Evolutionary conservation across 768 basidiomycete species (phyloP).

Genomic region (Sporobolomyces pararoseus): DNA sequence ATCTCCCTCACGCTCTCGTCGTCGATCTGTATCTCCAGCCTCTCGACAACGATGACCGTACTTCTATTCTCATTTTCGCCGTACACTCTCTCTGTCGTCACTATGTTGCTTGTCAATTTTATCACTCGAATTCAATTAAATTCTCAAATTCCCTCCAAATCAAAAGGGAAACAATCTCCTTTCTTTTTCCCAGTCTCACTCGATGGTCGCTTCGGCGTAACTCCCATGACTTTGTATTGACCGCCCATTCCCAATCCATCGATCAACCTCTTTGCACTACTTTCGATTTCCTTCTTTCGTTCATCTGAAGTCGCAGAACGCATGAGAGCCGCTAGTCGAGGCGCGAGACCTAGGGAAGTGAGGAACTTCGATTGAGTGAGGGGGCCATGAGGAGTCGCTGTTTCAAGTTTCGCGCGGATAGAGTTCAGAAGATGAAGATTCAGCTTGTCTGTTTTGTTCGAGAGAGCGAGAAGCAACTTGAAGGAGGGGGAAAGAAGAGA

Average conservation of each 20-base stretch:
- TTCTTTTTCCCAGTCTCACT: slow-evolving; percentile 11
- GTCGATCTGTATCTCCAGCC: background rate
- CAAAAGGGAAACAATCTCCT: slow-evolving; percentile 35
- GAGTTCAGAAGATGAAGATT: background rate
- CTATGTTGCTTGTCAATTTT: background rate
- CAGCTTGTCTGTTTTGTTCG: background rate
- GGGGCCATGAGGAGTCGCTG: slow-evolving; percentile 62
- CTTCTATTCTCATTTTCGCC: background rate
- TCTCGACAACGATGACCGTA: background rate
- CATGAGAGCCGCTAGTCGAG: slow-evolving; percentile 65
- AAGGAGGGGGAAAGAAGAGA: background rate
- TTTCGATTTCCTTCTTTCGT: slow-evolving; percentile 56
- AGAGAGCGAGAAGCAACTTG: background rate
- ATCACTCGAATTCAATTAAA: background rate
- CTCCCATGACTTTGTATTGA: slow-evolving; percentile 76
- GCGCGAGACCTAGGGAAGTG: slow-evolving; percentile 65
- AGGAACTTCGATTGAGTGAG: slow-evolving; percentile 75
- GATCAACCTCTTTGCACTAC: slow-evolving; percentile 67
- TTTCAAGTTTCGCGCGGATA: too few species aligned
- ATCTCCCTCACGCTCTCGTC: background rate
- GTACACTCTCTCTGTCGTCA: background rate
- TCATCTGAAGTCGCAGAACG: slow-evolving; percentile 55
- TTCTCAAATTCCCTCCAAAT: slow-evolving; percentile 13
- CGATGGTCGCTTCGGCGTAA: slow-evolving; percentile 48
- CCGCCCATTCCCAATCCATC: slow-evolving; percentile 77